Evolutionary conservation across 768 basidiomycete genomes (phyloP), one percentile per base, ranked within the genome.

Genomic region (Mrakia gelida): DNA sequence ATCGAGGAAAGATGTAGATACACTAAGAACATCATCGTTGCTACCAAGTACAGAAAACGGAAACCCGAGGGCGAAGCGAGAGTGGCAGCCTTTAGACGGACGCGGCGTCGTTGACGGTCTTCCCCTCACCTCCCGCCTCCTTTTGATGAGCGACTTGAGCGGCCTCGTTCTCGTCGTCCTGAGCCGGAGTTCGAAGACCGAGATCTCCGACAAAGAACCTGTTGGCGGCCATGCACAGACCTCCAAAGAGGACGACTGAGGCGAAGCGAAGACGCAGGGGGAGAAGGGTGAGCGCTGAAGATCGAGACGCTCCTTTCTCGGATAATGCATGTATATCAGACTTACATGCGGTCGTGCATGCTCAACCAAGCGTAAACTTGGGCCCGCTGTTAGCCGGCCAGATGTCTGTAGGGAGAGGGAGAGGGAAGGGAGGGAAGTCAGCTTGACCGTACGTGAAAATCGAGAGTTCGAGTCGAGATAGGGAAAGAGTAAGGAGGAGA

Each of bases 201-300:
- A 70, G 67, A 30, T 70, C 67, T 26, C 67, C 67, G 10, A 70
- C 67, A 10, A 11, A 8, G 38, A 70, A 43, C 34, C 67, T 34
- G 67, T 70, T 70, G 67, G 32, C n/a, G 9, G 18, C 67, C 1
- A 10, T 23, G 67, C 34, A 43, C 8, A 38, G 7, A 0, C 67
- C 67, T 11, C 67, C 67, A 18, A 70, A 16, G 38, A 70, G 34
- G 38, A 70, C 67, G 67, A 70, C 49, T 52, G 49, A 67, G 11
- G 65, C 2, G 65, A 11, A 30, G n/a, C n/a, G 65, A 38, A 3
- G 38, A n/a, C n/a, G 38, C 4, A 38, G 8, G 38, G 38, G 38
- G 38, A 38, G 38, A 38, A 38, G 38, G 4, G 38, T 38, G 4
- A 38, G 38, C 38, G 38, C 8, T 38, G 38, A 8, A 38, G 38